Evolutionary conservation across 2,329 filamentous ascomycete genomes (phyloP), one percentile per base, ranked within the genome.

Genomic region (Thelonectria blattea): DNA sequence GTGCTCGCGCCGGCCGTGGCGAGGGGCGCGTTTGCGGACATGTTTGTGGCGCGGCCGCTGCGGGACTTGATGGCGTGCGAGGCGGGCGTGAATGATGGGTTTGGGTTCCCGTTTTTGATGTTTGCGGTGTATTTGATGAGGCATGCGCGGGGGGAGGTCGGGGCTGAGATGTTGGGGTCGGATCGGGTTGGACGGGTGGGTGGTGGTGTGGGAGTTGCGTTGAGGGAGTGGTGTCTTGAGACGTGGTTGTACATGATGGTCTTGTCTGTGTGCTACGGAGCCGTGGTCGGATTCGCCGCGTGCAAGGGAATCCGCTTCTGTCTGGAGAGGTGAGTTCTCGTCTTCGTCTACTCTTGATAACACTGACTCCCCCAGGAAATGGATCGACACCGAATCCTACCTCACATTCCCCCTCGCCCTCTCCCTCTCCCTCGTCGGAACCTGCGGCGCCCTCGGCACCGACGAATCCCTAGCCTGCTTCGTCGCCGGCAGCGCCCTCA

Each of bases 11-110:
- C 88, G 65, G 84, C 85, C 24, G 80, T 88, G 15, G 86, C 85
- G 17, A 88, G 88, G 69, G 85, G 85, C 0, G 83, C 84, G 0
- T 72, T 89, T 64, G 80, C 86, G 0, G 85, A 88, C 66, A 87
- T 86, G 60, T 88, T 82, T 59, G 85, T 88, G 2, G 77, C 81
- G 10, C 80, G 85, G 1, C 78, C 81, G 3, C 75, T 88, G 4
- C 80, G 85, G 27, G 84, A 88, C 63, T 83, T 88, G 58, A 88
- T 88, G 18, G 87, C 85, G 0, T 80, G 85, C 1, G 86, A 88
- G 63, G 85, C 84, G 3, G 86, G 86, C 7, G 81, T 82, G 3
- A 88, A 88, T 62, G 86, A 88, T 63, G 85, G 86, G 0, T 85
- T 88, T 42, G 85, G 83, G 0, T 88, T 87, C 48, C 85, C 85